Conservation (phyloP, 2,329 filamentous ascomycete species). For the Venturia effusa region DNA sequence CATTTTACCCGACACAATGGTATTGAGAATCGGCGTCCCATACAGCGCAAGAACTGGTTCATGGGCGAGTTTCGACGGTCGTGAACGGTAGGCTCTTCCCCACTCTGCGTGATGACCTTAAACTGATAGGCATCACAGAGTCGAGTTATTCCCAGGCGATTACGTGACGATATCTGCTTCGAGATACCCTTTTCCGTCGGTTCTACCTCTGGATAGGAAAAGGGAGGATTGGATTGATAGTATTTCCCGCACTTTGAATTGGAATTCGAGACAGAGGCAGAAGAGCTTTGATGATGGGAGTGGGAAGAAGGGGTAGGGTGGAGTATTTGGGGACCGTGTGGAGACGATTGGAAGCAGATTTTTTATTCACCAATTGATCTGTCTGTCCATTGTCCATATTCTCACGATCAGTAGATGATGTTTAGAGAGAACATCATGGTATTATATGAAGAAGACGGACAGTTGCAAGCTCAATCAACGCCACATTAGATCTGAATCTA, state of each 20-base stretch:
- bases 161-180: constrained; percentile 78
- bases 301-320: background rate
- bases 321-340: no score
- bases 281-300: constrained; percentile 40
- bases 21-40: constrained; percentile 84
- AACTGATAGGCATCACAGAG: constrained; percentile 15
- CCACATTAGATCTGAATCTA: no score
- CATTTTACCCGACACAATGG: constrained; percentile 90
- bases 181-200: constrained; percentile 68
- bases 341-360: no score
- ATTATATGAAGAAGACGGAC: no score
- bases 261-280: constrained; percentile 71
- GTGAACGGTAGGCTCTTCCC: constrained; percentile 51
- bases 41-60: constrained; percentile 81
- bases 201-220: constrained; percentile 56
- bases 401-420: no score
- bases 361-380: no score
- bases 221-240: constrained; percentile 77
- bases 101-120: background rate
- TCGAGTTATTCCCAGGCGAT: constrained; percentile 68
- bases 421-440: no score
- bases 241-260: constrained; percentile 67
- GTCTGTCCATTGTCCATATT: no score
- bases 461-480: no score
- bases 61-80: constrained; percentile 97